Percentiles rank a stretch among this genome's conserved stretches.
Evolutionary conservation across 1,284 basidiomycete genomes (phyloP).

Genomic region (Microbotryum lychnidis-dioicae): DNA sequence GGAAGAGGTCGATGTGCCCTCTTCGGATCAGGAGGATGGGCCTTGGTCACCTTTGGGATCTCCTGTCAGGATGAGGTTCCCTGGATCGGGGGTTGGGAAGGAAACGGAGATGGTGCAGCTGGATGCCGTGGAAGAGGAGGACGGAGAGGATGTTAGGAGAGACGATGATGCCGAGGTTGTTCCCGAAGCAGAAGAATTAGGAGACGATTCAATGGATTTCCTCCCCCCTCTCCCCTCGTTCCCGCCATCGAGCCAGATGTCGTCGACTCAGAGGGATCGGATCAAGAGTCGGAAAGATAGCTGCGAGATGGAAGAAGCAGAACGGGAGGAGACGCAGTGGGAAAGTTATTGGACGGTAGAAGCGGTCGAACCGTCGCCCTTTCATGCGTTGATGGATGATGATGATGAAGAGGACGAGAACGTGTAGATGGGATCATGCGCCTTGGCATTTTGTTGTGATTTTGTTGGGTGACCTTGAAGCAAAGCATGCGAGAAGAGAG

Average conservation of each 20-base stretch:
- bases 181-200: neutral
- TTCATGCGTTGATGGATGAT: too few species aligned
- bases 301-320: neutral
- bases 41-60: neutral
- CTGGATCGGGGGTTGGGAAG: slow-evolving; percentile 3
- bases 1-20: neutral
- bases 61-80: neutral
- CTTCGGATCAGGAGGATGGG: slow-evolving; percentile 16
- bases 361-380: too few species aligned
- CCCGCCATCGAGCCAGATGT: too few species aligned
- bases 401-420: too few species aligned
- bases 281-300: too few species aligned
- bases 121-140: neutral
- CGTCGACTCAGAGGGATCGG: too few species aligned
- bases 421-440: too few species aligned
- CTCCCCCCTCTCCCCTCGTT: too few species aligned
- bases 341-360: slow-evolving; percentile 16
- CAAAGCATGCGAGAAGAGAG: too few species aligned
- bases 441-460: too few species aligned
- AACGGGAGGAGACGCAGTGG: slow-evolving; percentile 10
- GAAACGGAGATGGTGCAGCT: neutral
- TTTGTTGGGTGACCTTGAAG: too few species aligned
- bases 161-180: neutral
- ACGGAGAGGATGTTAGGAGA: too few species aligned
- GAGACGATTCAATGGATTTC: neutral